Evolutionary conservation across 305 asterid species (phyloP), one percentile per base, ranked within the genome.

Genomic region (Solanum hybrid): DNA sequence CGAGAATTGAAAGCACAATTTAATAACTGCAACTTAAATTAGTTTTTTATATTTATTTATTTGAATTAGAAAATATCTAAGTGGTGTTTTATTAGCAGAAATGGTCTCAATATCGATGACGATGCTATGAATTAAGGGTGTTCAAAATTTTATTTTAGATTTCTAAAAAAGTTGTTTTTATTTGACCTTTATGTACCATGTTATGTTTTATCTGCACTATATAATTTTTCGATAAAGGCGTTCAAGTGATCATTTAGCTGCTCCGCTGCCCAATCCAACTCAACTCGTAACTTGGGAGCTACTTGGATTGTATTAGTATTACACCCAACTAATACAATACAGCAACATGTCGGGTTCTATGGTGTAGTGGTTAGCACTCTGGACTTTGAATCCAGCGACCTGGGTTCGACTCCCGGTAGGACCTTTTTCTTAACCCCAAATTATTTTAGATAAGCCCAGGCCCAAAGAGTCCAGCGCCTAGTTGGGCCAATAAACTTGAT

Each of bases 351-450:
- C 1, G 15, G 77, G 77, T 71, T 71, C 34, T 71, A 71, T 71
- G 77, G 77, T 71, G 77, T 71, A 71, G 77, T 97, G 99, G 99
- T 98, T 98, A 98, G 99, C 98, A 98, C 99, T 96, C 93, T 95
- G 98, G 99, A 98, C 98, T 97, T 97, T 96, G 98, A 97, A 96
- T 94, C 98, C 99, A 96, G 96, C 96, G 98, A 98, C 99, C 97
- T 95, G 99, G 99, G 99, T 98, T 98, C 98, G 98, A 97, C 97
- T 97, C 98, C 98, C 98, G 98, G 98, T 98, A 92, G 98, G 99
- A 97, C 98, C 27, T 64, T 64, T 36, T 40, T 35, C 6, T 35
- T 35, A 42, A 42, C 17, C 56, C 56, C 56, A 42, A 42, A 42
- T 27, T 27, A 27, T 69, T 69, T 69, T 69, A 24, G 32, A 24